Base-by-base conservation (phyloP, 2,329 filamentous ascomycete species). In the Botrytis sinoallii region DNA sequence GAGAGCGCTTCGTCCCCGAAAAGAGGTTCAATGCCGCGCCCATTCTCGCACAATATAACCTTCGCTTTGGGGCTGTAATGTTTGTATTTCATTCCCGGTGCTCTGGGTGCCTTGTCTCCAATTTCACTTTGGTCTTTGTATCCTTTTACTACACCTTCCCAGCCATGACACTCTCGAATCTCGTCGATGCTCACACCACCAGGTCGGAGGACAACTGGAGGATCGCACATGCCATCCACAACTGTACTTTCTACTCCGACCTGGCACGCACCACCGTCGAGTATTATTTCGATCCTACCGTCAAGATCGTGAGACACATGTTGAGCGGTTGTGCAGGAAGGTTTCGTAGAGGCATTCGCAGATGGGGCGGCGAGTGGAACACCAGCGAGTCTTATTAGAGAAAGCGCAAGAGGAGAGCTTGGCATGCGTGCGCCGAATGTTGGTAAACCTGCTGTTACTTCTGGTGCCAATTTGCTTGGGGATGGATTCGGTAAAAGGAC, bases 71-170 rank as follows among this genome's bases (percentile, higher is more conserved):
- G 96, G 61, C 95, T 97, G 80, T 99, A 99, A 82, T 99, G 96
- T 81, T 96, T 93, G 82, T 99, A 99, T 83, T 99, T 99, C 96
- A 99, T 99, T 1, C 96, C 96, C 0, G 96, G 96, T 0, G 96
- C 96, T 73, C 93, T 87, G 0, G 96, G 96, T 16, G 88, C 87
- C n/a, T 75, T 84, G 69, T 88, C 89, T 8, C 88, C 91, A 32
- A 88, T 86, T 78, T 93, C 89, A 25, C 89, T 89, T 73, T 88
- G 87, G 79, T 97, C 94, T 80, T 91, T 90, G 82, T 98, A 98
- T 18, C 89, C 95, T 74, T 92, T 89, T 75, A 87, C 86, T 1
- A 94, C 93, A 57, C 88, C 84, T 81, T 94, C 91, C 95, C 96
- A 99, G 0, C 95, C 95, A 0, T 87, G 85, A 79, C 92, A 94